Conservation (phyloP, 1,139 yeast species). For the Sugiyamaella novakii region DNA sequence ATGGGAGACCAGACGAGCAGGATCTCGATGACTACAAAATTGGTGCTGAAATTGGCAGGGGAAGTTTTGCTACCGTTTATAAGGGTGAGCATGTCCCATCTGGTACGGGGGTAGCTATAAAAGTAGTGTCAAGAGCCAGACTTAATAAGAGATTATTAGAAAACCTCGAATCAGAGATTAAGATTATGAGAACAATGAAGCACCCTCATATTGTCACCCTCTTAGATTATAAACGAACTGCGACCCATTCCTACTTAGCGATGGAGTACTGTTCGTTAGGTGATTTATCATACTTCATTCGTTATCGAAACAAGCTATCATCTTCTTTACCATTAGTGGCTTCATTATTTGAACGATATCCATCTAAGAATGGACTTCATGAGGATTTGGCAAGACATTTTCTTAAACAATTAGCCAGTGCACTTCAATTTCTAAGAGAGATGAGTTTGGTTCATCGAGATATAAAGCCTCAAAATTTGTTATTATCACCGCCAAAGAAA, state of each 20-base stretch:
- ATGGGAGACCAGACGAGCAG: slow-evolving; percentile 12
- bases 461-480: slow-evolving; percentile 88
- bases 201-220: slow-evolving; percentile 93
- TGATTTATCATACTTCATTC: slow-evolving; percentile 83
- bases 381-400: slow-evolving; percentile 79
- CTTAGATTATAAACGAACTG: slow-evolving; percentile 77
- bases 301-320: slow-evolving; percentile 70
- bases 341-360: slow-evolving; percentile 75
- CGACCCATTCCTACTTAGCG: slow-evolving; percentile 80
- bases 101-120: slow-evolving; percentile 74
- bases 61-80: slow-evolving; percentile 93
- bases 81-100: slow-evolving; percentile 57
- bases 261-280: slow-evolving; percentile 98
- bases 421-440: slow-evolving; percentile 75
- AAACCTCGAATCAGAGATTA: slow-evolving; percentile 87
- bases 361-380: slow-evolving; percentile 79
- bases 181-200: slow-evolving; percentile 78
- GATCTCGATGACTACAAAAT: slow-evolving; percentile 42
- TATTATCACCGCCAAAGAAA: slow-evolving; percentile 75
- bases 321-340: slow-evolving; percentile 79
- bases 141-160: slow-evolving; percentile 84
- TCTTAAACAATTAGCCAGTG: slow-evolving; percentile 81
- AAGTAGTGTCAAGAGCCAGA: slow-evolving; percentile 80
- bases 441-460: slow-evolving; percentile 90
- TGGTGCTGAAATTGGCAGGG: slow-evolving; percentile 85